Conservation (phyloP, 169 alveolate species). For the Cryptosporidium felis region DNA sequence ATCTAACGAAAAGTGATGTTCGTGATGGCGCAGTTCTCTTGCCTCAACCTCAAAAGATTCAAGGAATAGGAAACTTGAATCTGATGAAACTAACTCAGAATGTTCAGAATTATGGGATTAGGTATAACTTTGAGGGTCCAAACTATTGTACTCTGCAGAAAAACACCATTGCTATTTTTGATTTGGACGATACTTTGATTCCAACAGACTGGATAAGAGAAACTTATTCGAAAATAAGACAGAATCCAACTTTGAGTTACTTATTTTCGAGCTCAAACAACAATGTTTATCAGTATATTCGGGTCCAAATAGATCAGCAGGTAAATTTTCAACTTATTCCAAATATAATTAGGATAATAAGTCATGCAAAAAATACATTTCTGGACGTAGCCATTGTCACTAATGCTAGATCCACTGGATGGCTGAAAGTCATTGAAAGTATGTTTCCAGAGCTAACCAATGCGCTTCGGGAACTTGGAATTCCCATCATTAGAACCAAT, state of each 20-base stretch:
- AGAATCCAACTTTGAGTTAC: slow-evolving; percentile 21
- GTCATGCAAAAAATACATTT: slow-evolving; percentile 75
- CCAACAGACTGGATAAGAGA: slow-evolving; percentile 84
- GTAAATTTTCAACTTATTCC: slow-evolving; percentile 76
- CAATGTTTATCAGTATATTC: slow-evolving; percentile 73
- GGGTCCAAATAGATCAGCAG: slow-evolving; percentile 77
- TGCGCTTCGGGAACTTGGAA: slow-evolving; percentile 74
- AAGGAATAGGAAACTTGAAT: not conserved
- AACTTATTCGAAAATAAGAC: slow-evolving; percentile 44
- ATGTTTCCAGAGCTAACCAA: slow-evolving; percentile 81
- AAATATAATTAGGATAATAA: slow-evolving; percentile 73
- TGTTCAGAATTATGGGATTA: slow-evolving; percentile 3
- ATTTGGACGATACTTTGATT: slow-evolving; percentile 83
- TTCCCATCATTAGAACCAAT: slow-evolving; percentile 81
- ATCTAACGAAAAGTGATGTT: too few species aligned
- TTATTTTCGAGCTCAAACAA: slow-evolving; percentile 42
- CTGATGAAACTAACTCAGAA: slow-evolving; percentile 4
- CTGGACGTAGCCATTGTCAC: slow-evolving; percentile 83
- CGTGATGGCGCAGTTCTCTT: too few species aligned
- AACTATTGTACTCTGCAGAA: not conserved
- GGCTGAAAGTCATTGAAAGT: slow-evolving; percentile 80
- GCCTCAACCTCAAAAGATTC: too few species aligned
- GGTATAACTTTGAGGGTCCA: not conserved
- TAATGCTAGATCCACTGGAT: slow-evolving; percentile 82
- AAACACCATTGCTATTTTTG: slow-evolving; percentile 76